Evolutionary conservation across 192 early-diverging fungal species (phyloP), one percentile per base, ranked within the genome.

Genomic region (Backusella liffmaniae): DNA sequence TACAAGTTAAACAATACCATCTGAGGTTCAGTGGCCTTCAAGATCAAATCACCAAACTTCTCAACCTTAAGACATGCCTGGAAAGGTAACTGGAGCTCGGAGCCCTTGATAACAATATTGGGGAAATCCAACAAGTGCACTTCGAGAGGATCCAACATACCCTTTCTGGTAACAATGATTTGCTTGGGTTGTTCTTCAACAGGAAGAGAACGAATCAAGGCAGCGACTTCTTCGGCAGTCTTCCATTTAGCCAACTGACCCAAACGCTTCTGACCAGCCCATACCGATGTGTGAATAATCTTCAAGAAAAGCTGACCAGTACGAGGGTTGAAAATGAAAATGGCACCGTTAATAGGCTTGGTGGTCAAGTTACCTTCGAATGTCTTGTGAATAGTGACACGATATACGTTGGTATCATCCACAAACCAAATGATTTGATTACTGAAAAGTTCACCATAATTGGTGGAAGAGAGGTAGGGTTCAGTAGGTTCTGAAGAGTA

Each of bases 201-300:
- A 36, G 98, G 97, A 67, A 99, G 82, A 10, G 98, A 99, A 72
- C 98, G 94, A 90, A 99, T 97, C 83, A 99, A 88, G 29, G 98
- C 98, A 35, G 96, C 98, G 0, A 98, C 96, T 94, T 99, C 98
- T 92, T 99, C 98, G 12, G 98, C 98, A 4, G 98, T 98, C 90
- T 99, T 99, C 98, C 98, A 99, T 77, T 99, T 99, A 41, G 98
- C 98, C 76, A 99, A 85, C 86, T 99, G 98, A 73, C 98, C 98
- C 23, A 99, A 88, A 86, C 98, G 96, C 83, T 99, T 99, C 82
- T 99, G 98, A 30, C 97, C 97, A 16, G 97, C 97, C 97, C 97
- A 99, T 42, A 98, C 97, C 7, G 96, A 98, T 16, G 97, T 98
- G 82, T 99, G 98, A 86, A 99, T 99, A 81, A 99, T 97, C 88